These are phyloP conservation scores for Pestalotiopsis sp. DNA, from an alignment of 2,329 filamentous ascomycete species.

Conservation along the genomic window DNA sequence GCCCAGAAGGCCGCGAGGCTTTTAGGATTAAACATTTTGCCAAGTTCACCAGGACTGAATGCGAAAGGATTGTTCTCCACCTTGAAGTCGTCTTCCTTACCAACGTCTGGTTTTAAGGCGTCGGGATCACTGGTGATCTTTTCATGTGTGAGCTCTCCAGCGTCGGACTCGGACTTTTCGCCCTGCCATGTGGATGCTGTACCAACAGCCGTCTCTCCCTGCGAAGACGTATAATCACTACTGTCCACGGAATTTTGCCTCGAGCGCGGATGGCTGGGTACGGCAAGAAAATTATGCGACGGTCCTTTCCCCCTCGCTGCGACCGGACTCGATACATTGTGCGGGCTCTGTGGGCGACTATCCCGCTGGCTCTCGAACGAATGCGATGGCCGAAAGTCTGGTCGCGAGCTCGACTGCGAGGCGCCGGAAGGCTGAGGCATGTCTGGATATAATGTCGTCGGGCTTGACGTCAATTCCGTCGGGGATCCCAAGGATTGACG, in stretches of 20 bases:
- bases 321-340: slow-evolving; percentile 69
- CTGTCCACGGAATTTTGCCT: slow-evolving; percentile 73
- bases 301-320: slow-evolving; percentile 48
- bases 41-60: slow-evolving; percentile 80
- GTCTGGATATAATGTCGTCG: slow-evolving; percentile 22
- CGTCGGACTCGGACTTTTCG: slow-evolving; percentile 37
- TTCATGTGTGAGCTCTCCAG: slow-evolving; percentile 43
- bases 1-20: slow-evolving; percentile 80
- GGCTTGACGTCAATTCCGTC: slow-evolving; percentile 30
- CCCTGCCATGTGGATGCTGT: slow-evolving; percentile 44
- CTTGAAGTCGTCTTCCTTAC: slow-evolving; percentile 75
- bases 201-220: slow-evolving; percentile 64
- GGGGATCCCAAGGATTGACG: slow-evolving; percentile 30
- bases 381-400: slow-evolving; percentile 55
- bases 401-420: slow-evolving; percentile 25
- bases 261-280: slow-evolving; percentile 63
- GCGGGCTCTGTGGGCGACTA: slow-evolving; percentile 70
- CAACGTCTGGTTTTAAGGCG: slow-evolving; percentile 75
- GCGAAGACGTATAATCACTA: slow-evolving; percentile 60
- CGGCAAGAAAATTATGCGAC: slow-evolving; percentile 61
- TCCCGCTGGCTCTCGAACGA: slow-evolving; percentile 66
- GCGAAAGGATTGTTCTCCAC: slow-evolving; percentile 84
- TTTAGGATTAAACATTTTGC: slow-evolving; percentile 89
- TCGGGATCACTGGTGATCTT: slow-evolving; percentile 66
- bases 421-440: slow-evolving; percentile 14